A percentile compares a stretch with the other conserved stretches of the same genome.
Conservation (phyloP, 441 rosid genomes). For the Mallotus repandus region DNA sequence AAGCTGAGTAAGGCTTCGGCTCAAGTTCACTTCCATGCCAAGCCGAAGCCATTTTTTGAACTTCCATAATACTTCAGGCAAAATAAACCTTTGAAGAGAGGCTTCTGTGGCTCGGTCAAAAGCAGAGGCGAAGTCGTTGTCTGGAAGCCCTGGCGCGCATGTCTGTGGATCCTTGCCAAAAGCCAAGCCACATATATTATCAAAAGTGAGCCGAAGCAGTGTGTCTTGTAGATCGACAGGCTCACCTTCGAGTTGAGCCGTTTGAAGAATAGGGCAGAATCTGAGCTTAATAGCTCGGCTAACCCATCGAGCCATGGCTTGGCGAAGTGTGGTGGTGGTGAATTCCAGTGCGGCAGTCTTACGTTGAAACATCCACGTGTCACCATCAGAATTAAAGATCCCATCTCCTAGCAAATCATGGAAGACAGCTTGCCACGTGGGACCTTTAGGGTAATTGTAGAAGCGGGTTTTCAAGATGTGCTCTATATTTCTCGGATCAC, state of each 20-base stretch:
- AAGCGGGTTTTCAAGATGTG: conserved; percentile 84
- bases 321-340: conserved; percentile 97
- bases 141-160: conserved; percentile 67
- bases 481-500: conserved; percentile 89
- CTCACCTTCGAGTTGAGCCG: conserved; percentile 45
- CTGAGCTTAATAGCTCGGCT: conserved; percentile 66
- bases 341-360: conserved; percentile 96
- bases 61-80: conserved; percentile 91
- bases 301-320: conserved; percentile 98
- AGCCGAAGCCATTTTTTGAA: conserved; percentile 69
- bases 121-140: conserved; percentile 76
- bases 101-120: conserved; percentile 96
- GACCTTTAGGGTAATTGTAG: conserved; percentile 95
- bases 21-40: conserved; percentile 83
- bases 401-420: conserved; percentile 93
- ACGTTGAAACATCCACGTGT: conserved; percentile 92
- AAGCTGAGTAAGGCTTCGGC: conserved; percentile 69
- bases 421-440: conserved; percentile 95
- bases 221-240: conserved; percentile 91
- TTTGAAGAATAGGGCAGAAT: conserved; percentile 64
- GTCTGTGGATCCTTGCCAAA: conserved; percentile 94
- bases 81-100: conserved; percentile 78
- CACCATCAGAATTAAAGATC: conserved; percentile 89
- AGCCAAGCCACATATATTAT: conserved; percentile 91
- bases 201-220: conserved; percentile 90